Conservation (phyloP, 139 green algal genomes). For the Mesotaenium endlicherianum region DNA sequence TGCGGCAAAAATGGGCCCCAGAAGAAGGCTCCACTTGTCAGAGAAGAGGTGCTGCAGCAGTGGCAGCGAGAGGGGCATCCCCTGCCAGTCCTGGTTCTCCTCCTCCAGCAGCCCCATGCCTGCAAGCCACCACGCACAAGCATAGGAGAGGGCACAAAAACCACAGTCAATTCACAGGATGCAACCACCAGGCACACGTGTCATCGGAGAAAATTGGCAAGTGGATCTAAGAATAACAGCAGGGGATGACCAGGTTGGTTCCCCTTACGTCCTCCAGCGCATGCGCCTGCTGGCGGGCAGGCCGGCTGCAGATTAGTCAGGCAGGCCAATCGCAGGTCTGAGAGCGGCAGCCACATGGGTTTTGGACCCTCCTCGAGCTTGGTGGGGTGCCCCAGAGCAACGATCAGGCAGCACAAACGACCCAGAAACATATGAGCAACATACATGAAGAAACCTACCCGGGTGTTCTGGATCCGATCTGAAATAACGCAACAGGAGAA, state of each 20-base stretch:
- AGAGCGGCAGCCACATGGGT: too few species aligned
- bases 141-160: too few species aligned
- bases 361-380: too few species aligned
- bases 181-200: neutral
- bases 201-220: neutral
- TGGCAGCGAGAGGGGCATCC: neutral
- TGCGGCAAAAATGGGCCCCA: neutral
- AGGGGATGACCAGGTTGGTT: neutral
- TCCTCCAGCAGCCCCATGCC: slow-evolving; percentile 38
- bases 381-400: too few species aligned
- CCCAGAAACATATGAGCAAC: too few species aligned
- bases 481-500: too few species aligned
- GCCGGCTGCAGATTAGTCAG: too few species aligned
- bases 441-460: too few species aligned
- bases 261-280: too few species aligned
- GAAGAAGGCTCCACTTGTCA: too few species aligned
- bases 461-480: neutral
- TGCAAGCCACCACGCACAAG: slow-evolving; percentile 19
- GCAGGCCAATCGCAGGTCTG: too few species aligned
- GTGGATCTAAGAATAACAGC: neutral
- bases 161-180: neutral
- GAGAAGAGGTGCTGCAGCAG: neutral
- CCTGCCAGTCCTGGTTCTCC: slow-evolving; percentile 15
- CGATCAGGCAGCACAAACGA: too few species aligned
- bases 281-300: neutral